phyloP scores from a whole-genome alignment of 495 filamentous ascomycete species.

The Penicillium lagena region DNA sequence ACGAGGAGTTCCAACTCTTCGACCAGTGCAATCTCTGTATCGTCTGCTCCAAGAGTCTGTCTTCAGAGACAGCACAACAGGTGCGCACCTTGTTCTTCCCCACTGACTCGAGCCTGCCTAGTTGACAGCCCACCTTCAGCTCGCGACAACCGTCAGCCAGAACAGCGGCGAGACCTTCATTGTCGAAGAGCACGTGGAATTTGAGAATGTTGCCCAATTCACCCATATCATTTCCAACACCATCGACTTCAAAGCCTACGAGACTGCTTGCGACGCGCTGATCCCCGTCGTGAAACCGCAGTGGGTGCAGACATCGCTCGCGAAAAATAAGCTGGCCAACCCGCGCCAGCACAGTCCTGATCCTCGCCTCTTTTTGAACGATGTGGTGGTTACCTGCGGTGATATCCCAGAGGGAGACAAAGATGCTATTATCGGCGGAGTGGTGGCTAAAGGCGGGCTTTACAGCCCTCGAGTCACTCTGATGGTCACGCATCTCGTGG shows the following conservation, averaged over 20 bases:
- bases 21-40: conserved; percentile 37
- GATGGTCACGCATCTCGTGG: conserved; percentile 81
- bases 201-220: conserved; percentile 50
- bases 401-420: conserved; percentile 85
- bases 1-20: conserved; percentile 31
- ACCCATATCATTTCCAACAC: conserved; percentile 83
- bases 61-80: conserved; percentile 35
- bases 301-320: conserved; percentile 68
- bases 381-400: conserved; percentile 66
- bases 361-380: conserved; percentile 81
- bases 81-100: conserved; percentile 11
- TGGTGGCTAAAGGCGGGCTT: conserved; percentile 82
- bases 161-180: conserved; percentile 49
- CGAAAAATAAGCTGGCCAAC: conserved; percentile 64
- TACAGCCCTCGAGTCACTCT: conserved; percentile 63
- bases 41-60: conserved; percentile 43
- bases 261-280: conserved; percentile 60
- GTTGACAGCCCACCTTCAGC: conserved; percentile 9
- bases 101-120: conserved; percentile 1
- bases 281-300: conserved; percentile 77
- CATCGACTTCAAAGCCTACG: conserved; percentile 82
- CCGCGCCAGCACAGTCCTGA: conserved; percentile 84
- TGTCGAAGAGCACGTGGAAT: conserved; percentile 33
- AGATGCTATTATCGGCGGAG: conserved; percentile 85
- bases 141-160: conserved; percentile 34